Percentiles rank a stretch among this genome's conserved stretches.
These are phyloP conservation scores for Neofusicoccum kwambonambiense DNA, from an alignment of 2,329 filamentous ascomycete genomes.

Conservation along the genomic window DNA sequence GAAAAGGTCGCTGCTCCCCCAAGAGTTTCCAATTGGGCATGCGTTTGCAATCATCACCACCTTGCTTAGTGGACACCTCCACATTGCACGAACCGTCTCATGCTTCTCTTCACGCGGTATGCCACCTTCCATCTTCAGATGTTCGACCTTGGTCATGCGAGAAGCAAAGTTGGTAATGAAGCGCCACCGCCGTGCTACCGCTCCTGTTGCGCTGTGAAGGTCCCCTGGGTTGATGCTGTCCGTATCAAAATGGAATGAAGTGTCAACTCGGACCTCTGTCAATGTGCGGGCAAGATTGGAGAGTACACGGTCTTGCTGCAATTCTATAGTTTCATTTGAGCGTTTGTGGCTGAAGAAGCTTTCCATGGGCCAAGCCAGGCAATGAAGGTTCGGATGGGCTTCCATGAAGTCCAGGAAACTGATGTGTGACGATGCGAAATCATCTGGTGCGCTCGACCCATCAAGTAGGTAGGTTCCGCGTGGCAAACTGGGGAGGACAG, in stretches of 20 bases:
- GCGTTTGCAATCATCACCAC: constrained; percentile 47
- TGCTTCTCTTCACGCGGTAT: constrained; percentile 48
- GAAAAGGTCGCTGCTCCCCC: constrained; percentile 36
- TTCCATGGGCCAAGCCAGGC: constrained; percentile 48
- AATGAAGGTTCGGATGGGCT: constrained; percentile 43
- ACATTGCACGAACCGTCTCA: constrained; percentile 44
- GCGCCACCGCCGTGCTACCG: constrained; percentile 28
- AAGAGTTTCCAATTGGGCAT: constrained; percentile 46
- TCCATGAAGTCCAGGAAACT: constrained; percentile 44
- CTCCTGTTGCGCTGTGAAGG: constrained; percentile 24
- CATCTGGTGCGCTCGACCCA: neutral
- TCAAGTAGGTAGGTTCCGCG: constrained; percentile 15
- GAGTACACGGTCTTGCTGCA: constrained; percentile 32
- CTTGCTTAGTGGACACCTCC: constrained; percentile 43
- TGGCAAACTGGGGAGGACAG: constrained; percentile 22
- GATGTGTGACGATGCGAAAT: neutral
- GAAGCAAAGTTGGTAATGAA: constrained; percentile 46
- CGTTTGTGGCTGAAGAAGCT: constrained; percentile 41
- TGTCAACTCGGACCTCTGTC: constrained; percentile 45
- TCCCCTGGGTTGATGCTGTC: constrained; percentile 26
- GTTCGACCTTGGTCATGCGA: constrained; percentile 41
- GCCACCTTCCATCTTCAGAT: constrained; percentile 48
- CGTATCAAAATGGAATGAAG: constrained; percentile 24
- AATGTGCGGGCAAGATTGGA: constrained; percentile 41
- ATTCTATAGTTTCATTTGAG: constrained; percentile 20